Evolutionary conservation across 2,329 filamentous ascomycete genomes (phyloP).

Genomic region (Aspergillus niger): DNA sequence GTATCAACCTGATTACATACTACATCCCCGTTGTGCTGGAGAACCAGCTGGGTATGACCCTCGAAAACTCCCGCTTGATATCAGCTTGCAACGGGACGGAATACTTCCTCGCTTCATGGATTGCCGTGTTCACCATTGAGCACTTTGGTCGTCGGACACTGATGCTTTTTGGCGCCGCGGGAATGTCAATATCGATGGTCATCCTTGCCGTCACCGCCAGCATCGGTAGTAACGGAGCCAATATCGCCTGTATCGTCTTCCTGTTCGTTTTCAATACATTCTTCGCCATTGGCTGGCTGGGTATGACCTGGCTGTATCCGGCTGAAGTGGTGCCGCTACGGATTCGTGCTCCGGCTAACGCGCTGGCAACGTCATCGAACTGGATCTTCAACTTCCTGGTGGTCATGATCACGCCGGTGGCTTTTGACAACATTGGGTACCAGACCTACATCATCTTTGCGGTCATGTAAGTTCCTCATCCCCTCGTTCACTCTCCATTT

Average conservation of each 20-base stretch:
- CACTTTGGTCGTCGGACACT: slow-evolving; percentile 61
- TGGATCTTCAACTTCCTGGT: slow-evolving; percentile 67
- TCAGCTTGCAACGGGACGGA: slow-evolving; percentile 58
- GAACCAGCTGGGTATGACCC: slow-evolving; percentile 43
- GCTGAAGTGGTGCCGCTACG: slow-evolving; percentile 57
- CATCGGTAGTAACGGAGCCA: slow-evolving; percentile 24
- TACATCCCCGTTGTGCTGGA: slow-evolving; percentile 49
- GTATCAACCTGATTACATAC: slow-evolving; percentile 50
- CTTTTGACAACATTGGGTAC: slow-evolving; percentile 58
- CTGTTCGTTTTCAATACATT: slow-evolving; percentile 69
- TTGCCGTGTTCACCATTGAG: slow-evolving; percentile 55
- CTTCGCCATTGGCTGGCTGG: slow-evolving; percentile 66
- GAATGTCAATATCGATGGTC: slow-evolving; percentile 67
- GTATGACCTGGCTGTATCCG: slow-evolving; percentile 59
- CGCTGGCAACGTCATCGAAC: slow-evolving; percentile 62
- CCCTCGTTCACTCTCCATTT: neutral
- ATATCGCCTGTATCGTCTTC: slow-evolving; percentile 35
- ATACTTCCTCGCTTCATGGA: slow-evolving; percentile 55
- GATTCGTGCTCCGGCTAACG: slow-evolving; percentile 65
- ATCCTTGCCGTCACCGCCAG: slow-evolving; percentile 48
- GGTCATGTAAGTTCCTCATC: slow-evolving; percentile 46
- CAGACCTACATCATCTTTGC: slow-evolving; percentile 60
- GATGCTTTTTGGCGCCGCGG: slow-evolving; percentile 69
- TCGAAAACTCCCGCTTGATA: slow-evolving; percentile 50
- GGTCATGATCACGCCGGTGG: slow-evolving; percentile 66